Base-by-base conservation (phyloP, 345 rosid genomes). In the Punica granatum region DNA sequence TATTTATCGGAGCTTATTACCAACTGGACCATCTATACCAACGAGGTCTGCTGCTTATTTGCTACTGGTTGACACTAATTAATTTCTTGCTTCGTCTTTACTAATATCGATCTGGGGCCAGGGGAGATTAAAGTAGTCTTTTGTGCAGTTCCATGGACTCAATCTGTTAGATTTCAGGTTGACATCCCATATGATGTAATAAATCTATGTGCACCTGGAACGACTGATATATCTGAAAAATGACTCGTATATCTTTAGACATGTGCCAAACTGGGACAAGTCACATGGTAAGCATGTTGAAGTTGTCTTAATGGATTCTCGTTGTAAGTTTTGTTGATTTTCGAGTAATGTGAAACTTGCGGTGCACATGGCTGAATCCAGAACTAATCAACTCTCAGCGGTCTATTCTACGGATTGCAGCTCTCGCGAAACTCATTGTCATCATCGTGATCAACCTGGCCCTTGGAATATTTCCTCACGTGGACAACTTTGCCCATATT, bases 1-100 rank as follows among this genome's bases (percentile, higher is more conserved):
- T 90, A 88, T 96, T 71, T 92, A 63, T 88, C 99, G 0, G 99
- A 95, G 81, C 96, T 95, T 65, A 86, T 89, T 60, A 92, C 96
- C 43, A 95, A 95, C 74, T 95, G 99, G 99, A 86, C 92, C 25
- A 95, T 92, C 71, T 95, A 95, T 46, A 73, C 87, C 43, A 88
- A 92, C 64, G 92, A 95, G 98, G 99, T 94, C 63, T 56, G 60
- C 21, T 37, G 5, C 41, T 37, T 11, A 37, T 11, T 37, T 69
- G 15, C 34, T 48, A 65, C 48, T 61, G 25, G 4, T 61, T 32
- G 39, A 15, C 21, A 54, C 10, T 9, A 8, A 26, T 4, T 37
- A 4, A 11, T 37, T 21, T 15, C 10, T 15, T n/a, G 18, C 39
- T 42, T 33, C 41, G 61, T 41, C 21, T 58, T 16, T 44, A 44